Base-by-base conservation (phyloP, 2,329 filamentous ascomycete genomes). In the Dryadomyces quercivorus region DNA sequence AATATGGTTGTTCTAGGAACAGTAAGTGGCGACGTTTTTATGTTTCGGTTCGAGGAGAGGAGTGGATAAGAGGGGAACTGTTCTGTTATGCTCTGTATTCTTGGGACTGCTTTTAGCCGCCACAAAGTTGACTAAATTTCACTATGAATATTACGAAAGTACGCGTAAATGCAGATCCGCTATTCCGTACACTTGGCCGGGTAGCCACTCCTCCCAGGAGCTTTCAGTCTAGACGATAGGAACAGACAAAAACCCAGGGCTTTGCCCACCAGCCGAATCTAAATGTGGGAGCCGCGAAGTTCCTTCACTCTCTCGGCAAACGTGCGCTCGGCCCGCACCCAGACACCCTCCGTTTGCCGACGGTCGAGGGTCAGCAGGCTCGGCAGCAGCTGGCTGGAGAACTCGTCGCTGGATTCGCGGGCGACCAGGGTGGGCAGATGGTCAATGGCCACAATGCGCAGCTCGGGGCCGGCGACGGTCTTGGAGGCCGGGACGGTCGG, bases 401-500 rank as follows among this genome's bases (percentile, higher is more conserved):
- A 96, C 20, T 67, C 84, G 71, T 96, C 90, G 46, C 83, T 89
- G 26, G 89, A 84, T 72, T 96, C 92, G 53, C 92, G 78, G 1
- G 92, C 88, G 42, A 97, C 75, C 61, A 96, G 78, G 53, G 82
- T 86, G 4, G 89, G 88, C 52, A 94, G 76, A 66, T 94, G 88
- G 69, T 94, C 88, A 64, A 94, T 93, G 67, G 82, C 86, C 69
- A 96, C 95, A 61, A 96, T 87, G 50, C 80, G 84, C 55, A 95
- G 71, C 8, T 79, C 77, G 0, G 81, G 78, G 53, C 73, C 72
- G 54, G 73, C 66, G 69, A 46, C 8, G 18, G 40, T 20, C 26
- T 46, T 75, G 63, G 72, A 80, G 59, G 76, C 81, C 69, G 83
- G 78, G 0, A 95, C 84, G 1, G 89, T 95, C n/a, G 91, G 92